Conservation (phyloP, 2,329 filamentous ascomycete species). For the Arthrobotrys sphaeroides region DNA sequence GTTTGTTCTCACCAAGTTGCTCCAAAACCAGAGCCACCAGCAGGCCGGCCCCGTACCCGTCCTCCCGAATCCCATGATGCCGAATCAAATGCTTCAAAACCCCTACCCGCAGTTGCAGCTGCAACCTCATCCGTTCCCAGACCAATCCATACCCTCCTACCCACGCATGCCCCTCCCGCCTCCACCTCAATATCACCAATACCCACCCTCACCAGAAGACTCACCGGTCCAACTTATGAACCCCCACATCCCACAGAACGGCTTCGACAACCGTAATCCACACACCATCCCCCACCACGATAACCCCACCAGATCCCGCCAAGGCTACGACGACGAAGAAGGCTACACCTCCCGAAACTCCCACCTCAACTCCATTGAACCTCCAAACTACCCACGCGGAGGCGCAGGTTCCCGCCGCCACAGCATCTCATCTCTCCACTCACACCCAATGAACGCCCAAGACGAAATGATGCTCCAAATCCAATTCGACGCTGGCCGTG, state of each 20-base stretch:
- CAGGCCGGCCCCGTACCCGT: background rate
- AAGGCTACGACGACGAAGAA: background rate
- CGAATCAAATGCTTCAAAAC: no score
- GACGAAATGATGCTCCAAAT: slow-evolving; percentile 12
- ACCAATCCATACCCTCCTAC: background rate
- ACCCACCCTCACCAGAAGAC: background rate
- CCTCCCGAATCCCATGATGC: no score
- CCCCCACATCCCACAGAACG: background rate
- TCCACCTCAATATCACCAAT: slow-evolving; percentile 16
- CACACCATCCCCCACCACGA: background rate
- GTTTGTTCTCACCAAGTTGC: background rate
- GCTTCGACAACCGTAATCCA: slow-evolving; percentile 1
- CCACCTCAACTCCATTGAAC: slow-evolving; percentile 23
- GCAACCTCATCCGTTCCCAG: background rate
- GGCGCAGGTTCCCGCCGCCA: slow-evolving; percentile 24
- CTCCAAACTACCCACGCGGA: slow-evolving; percentile 18
- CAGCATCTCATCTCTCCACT: slow-evolving; percentile 14
- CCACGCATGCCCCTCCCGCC: background rate
- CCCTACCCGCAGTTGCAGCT: background rate
- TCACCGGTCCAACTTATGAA: slow-evolving; percentile 19
- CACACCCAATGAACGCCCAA: background rate
- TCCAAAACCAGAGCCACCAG: slow-evolving; percentile 11
- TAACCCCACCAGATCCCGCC: slow-evolving; percentile 14
- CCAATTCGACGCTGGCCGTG: background rate
- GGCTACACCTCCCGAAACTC: background rate